Conservation (phyloP, 371 early-diverging fungal species). For the Haplosporangium sp. region DNA sequence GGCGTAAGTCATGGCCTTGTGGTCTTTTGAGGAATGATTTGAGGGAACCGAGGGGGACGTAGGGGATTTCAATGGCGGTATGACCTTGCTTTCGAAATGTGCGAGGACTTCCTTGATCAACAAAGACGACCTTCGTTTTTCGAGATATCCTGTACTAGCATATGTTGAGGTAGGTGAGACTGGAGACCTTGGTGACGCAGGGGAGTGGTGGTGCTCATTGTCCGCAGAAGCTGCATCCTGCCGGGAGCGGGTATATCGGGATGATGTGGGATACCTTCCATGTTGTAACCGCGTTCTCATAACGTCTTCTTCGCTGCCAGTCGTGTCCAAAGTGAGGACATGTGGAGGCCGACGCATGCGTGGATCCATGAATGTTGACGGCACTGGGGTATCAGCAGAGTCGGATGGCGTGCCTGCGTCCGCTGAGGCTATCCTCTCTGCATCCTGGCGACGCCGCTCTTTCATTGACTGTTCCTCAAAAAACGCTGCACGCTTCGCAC, state of each 20-base stretch:
- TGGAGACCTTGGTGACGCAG: constrained; percentile 22
- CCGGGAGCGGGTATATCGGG: constrained; percentile 30
- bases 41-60: constrained; percentile 31
- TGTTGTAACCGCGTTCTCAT: neutral
- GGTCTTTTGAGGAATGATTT: constrained; percentile 3
- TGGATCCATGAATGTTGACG: constrained; percentile 11
- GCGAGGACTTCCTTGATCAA: constrained; percentile 46
- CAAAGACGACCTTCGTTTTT: constrained; percentile 36
- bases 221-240: neutral
- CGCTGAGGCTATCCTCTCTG: constrained; percentile 3
- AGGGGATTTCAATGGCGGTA: constrained; percentile 47
- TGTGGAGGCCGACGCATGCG: constrained; percentile 10
- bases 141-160: constrained; percentile 1
- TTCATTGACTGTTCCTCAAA: constrained; percentile 29
- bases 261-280: constrained; percentile 5
- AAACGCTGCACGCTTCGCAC: constrained; percentile 27
- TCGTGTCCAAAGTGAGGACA: neutral
- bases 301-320: neutral
- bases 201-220: constrained; percentile 2
- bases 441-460: constrained; percentile 16
- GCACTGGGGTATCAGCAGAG: neutral
- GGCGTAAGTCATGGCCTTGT: constrained; percentile 1
- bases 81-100: constrained; percentile 39
- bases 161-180: constrained; percentile 15
- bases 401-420: neutral